These are phyloP conservation scores for Cladosporium sp. DNA, from an alignment of 2,329 filamentous ascomycete species.

Conservation along the genomic window DNA sequence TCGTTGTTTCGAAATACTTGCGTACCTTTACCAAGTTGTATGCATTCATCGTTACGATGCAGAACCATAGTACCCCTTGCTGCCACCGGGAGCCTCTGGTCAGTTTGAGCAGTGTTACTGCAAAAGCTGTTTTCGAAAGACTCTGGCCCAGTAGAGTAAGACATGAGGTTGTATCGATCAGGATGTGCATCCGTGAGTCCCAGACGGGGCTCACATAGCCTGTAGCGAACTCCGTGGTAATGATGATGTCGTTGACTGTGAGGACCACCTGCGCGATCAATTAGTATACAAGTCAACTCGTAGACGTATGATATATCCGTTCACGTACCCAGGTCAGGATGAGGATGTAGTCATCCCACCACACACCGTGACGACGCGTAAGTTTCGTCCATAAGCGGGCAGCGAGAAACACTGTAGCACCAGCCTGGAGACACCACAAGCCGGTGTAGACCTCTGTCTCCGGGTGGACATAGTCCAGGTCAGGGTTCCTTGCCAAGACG, in stretches of 20 bases:
- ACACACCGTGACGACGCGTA: slow-evolving; percentile 36
- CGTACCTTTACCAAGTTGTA: slow-evolving; percentile 44
- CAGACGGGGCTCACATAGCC: slow-evolving; percentile 47
- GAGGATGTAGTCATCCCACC: slow-evolving; percentile 39
- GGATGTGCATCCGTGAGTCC: slow-evolving; percentile 51
- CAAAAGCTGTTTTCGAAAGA: slow-evolving; percentile 37
- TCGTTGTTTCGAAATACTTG: not conserved
- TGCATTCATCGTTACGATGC: slow-evolving; percentile 46
- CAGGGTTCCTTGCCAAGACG: slow-evolving; percentile 14
- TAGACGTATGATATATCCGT: not conserved
- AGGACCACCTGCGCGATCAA: slow-evolving; percentile 36
- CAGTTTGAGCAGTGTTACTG: slow-evolving; percentile 39
- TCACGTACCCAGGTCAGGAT: slow-evolving; percentile 33
- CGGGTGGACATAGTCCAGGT: slow-evolving; percentile 32
- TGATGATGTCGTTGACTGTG: slow-evolving; percentile 44
- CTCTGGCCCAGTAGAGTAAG: slow-evolving; percentile 37
- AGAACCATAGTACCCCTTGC: slow-evolving; percentile 40
- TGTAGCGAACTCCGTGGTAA: slow-evolving; percentile 45
- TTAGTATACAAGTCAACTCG: slow-evolving; percentile 4
- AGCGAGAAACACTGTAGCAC: slow-evolving; percentile 34
- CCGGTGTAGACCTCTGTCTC: slow-evolving; percentile 34
- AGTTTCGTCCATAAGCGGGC: slow-evolving; percentile 36
- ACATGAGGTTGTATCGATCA: slow-evolving; percentile 45
- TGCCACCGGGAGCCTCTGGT: slow-evolving; percentile 35
- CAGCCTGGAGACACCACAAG: slow-evolving; percentile 37